Evolutionary conservation across 805 yeast genomes (phyloP).

Genomic region (Myxozyma vanderwaltii): DNA sequence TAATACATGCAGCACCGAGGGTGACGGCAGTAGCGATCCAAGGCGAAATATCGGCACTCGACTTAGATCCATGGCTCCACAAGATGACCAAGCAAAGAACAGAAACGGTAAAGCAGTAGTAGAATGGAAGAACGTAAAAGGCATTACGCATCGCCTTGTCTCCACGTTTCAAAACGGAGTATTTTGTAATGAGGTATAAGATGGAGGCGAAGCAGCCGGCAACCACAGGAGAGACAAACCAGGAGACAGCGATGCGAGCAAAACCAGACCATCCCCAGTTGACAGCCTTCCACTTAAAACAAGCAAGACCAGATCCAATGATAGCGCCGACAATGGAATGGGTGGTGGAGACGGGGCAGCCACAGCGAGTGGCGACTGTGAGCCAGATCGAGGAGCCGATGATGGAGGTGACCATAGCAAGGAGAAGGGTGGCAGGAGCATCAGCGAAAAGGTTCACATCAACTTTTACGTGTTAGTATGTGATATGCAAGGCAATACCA

Average conservation of each 20-base stretch:
- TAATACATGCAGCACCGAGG: slow-evolving; percentile 65
- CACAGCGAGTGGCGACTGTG: slow-evolving; percentile 62
- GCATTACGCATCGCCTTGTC: slow-evolving; percentile 55
- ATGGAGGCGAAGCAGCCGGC: slow-evolving; percentile 66
- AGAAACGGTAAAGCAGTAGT: slow-evolving; percentile 61
- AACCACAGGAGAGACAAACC: slow-evolving; percentile 75
- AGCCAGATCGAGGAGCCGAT: slow-evolving; percentile 75
- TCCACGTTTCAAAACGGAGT: slow-evolving; percentile 59
- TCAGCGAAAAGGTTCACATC: slow-evolving; percentile 52
- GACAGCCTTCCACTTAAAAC: slow-evolving; percentile 61
- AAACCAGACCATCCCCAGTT: slow-evolving; percentile 79
- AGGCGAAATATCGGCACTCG: slow-evolving; percentile 53
- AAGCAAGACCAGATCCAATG: slow-evolving; percentile 74
- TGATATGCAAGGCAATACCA: no score
- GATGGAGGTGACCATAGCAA: slow-evolving; percentile 72
- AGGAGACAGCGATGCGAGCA: slow-evolving; percentile 70
- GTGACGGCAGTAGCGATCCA: slow-evolving; percentile 60
- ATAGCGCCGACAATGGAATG: slow-evolving; percentile 77
- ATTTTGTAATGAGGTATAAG: slow-evolving; percentile 62
- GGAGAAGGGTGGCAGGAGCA: slow-evolving; percentile 72
- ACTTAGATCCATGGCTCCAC: slow-evolving; percentile 66
- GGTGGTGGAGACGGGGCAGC: slow-evolving; percentile 79
- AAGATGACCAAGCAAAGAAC: slow-evolving; percentile 74
- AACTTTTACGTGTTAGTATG: slow-evolving; percentile 35
- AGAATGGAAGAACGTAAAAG: slow-evolving; percentile 57